A percentile compares a stretch with the other conserved stretches of the same genome.
Evolutionary conservation across 176 grass and related monocot genomes (phyloP).

Genomic region (Musa acuminata): DNA sequence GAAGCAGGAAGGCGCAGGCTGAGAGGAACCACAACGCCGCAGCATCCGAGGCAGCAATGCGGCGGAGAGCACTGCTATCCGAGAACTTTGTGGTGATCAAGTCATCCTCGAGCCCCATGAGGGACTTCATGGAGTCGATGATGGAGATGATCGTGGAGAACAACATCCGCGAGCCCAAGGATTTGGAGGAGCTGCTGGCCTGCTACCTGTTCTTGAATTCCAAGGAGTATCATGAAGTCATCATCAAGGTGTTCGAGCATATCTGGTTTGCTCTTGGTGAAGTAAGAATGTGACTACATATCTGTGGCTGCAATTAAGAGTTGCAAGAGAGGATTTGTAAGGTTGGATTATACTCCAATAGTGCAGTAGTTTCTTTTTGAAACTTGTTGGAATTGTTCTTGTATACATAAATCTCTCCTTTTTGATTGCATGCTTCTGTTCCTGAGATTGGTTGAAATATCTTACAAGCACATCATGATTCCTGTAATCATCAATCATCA

Average conservation of each 20-base stretch:
- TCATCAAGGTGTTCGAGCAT: conserved; percentile 55
- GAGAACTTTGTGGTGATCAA: conserved; percentile 28
- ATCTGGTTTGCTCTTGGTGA: conserved; percentile 31
- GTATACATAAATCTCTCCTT: no score
- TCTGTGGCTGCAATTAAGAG: no score
- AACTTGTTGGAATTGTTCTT: no score
- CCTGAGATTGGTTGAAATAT: no score
- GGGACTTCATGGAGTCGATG: conserved; percentile 67
- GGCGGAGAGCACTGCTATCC: background rate
- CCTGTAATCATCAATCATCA: no score
- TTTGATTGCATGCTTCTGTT: no score
- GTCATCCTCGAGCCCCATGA: conserved; percentile 35
- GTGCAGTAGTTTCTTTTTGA: no score
- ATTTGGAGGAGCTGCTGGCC: conserved; percentile 45
- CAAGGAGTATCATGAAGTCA: conserved; percentile 53
- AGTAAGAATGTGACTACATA: background rate
- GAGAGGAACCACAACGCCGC: background rate
- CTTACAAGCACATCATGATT: no score
- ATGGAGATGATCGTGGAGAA: conserved; percentile 63
- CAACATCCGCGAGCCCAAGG: conserved; percentile 27
- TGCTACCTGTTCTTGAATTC: conserved; percentile 65
- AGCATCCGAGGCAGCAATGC: background rate
- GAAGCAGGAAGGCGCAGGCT: conserved; percentile 25
- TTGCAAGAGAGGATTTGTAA: no score
- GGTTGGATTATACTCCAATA: no score